Evolutionary conservation across 2,329 filamentous ascomycete genomes (phyloP), one percentile per base, ranked within the genome.

Genomic region (Penicillium sp.): DNA sequence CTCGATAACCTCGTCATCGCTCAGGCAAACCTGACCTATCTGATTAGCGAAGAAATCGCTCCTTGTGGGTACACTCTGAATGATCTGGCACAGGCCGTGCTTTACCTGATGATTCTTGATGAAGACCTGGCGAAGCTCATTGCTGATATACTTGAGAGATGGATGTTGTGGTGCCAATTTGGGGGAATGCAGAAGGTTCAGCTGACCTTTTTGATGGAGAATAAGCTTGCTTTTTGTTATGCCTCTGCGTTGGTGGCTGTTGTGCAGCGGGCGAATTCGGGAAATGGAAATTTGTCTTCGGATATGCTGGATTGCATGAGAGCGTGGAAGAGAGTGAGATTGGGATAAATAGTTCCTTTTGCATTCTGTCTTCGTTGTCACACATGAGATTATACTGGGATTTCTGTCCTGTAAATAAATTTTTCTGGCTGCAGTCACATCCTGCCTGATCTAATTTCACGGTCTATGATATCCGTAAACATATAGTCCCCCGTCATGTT

Each of bases 161-260:
- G 56, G 56, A 48, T 58, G 49, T 42, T 58, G 22, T 58, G 56
- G 56, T 53, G 48, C 5, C 56, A 58, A n/a, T 58, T 35, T 54
- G 56, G 56, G 5, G 56, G 56, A 25, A 58, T 58, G 56, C 56
- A 58, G 30, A 54, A 58, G 30, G 38, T 46, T 14, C 49, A 58
- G 14, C 30, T 58, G 1, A 45, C 38, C 3, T 52, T 58, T 16
- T 28, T 58, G 48, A 28, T 54, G 28, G 49, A 58, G 38, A 58
- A 58, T 28, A 58, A 58, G 49, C 6, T 58, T 22, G 26, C 49
- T n/a, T 58, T 58, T 25, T 58, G 56, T 26, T 58, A 58, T 38
- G 56, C 48, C 6, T 58, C 56, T 16, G 49, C 30, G 4, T 37
- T 58, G 13, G 49, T 58, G 19, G 56, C 48, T 26, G 56, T 58